These are phyloP conservation scores for Beauveria rudraprayagi DNA, from an alignment of 2,329 filamentous ascomycete species.

Conservation along the genomic window DNA sequence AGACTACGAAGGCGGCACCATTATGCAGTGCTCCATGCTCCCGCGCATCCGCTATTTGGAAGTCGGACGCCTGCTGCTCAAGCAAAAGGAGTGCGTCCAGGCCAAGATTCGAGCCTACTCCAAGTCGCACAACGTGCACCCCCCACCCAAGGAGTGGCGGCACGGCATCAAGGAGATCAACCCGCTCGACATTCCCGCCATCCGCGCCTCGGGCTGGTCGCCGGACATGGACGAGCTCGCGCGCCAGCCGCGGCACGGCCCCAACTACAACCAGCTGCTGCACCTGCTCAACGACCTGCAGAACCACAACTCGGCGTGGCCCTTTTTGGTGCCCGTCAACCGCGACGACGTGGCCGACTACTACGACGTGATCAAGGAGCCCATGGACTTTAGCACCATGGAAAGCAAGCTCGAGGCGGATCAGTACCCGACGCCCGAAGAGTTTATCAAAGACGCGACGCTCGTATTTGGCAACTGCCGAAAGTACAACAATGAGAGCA, in stretches of 20 bases:
- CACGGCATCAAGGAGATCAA: conserved; percentile 69
- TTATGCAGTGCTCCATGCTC: conserved; percentile 99
- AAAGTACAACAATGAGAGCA: conserved; percentile 92
- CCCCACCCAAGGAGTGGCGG: conserved; percentile 79
- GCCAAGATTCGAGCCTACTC: conserved; percentile 91
- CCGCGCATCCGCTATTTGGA: conserved; percentile 92
- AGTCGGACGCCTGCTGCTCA: conserved; percentile 83
- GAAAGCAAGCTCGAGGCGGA: conserved; percentile 91
- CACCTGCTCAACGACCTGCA: conserved; percentile 92
- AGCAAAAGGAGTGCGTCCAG: conserved; percentile 92
- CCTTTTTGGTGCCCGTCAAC: conserved; percentile 88
- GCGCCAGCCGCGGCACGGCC: conserved; percentile 87
- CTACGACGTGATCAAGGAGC: conserved; percentile 95
- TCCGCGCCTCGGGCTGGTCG: conserved; percentile 89
- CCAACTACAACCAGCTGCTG: conserved; percentile 89
- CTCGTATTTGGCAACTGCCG: conserved; percentile 93
- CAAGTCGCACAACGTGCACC: conserved; percentile 79
- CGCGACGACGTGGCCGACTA: conserved; percentile 97
- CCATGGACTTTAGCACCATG: conserved; percentile 96
- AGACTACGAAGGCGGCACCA: conserved; percentile 96
- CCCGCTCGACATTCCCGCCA: conserved; percentile 77
- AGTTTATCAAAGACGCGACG: conserved; percentile 82
- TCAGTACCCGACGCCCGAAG: conserved; percentile 82
- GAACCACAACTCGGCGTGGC: conserved; percentile 89
- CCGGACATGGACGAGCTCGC: conserved; percentile 97